Evolutionary conservation across 805 yeast species (phyloP).

Genomic region (Metschnikowia gruessii): DNA sequence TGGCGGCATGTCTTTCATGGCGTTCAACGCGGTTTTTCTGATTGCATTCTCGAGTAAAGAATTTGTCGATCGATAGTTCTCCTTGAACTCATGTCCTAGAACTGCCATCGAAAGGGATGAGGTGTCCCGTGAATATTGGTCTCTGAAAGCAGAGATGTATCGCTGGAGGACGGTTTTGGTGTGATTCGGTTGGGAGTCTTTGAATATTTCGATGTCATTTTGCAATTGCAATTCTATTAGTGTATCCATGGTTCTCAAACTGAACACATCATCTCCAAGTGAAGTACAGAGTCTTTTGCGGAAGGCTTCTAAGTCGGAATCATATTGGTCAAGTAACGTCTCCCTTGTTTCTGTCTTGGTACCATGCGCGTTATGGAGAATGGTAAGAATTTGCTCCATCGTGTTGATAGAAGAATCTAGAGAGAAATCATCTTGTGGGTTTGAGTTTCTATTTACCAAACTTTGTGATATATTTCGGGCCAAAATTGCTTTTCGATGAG

Average conservation of each 20-base stretch:
- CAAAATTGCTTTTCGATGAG: not conserved
- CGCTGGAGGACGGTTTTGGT: conserved; percentile 9
- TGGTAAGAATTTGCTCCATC: conserved; percentile 17
- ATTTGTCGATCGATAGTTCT: conserved; percentile 1
- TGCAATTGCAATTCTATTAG: conserved; percentile 9
- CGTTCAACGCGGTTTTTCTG: conserved; percentile 2
- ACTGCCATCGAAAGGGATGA: not conserved
- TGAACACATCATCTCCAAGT: conserved; percentile 14
- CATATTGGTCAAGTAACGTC: conserved; percentile 2
- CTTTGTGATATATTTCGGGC: not conserved
- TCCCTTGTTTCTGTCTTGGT: conserved; percentile 5
- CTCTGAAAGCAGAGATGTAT: conserved; percentile 11
- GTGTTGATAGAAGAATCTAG: conserved; percentile 18
- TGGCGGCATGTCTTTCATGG: conserved; percentile 2
- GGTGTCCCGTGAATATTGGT: conserved; percentile 2
- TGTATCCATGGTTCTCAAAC: conserved; percentile 7
- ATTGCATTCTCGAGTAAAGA: not conserved
- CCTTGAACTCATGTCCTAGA: conserved; percentile 6
- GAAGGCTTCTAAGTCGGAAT: not conserved
- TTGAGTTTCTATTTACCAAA: not conserved
- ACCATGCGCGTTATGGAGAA: conserved; percentile 16
- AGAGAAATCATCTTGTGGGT: not conserved
- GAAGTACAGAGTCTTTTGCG: not conserved
- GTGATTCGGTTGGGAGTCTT: conserved; percentile 6
- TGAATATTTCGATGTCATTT: conserved; percentile 8